Base-by-base conservation (phyloP, 2,329 filamentous ascomycete species). In the Lachnellula subtilissima region DNA sequence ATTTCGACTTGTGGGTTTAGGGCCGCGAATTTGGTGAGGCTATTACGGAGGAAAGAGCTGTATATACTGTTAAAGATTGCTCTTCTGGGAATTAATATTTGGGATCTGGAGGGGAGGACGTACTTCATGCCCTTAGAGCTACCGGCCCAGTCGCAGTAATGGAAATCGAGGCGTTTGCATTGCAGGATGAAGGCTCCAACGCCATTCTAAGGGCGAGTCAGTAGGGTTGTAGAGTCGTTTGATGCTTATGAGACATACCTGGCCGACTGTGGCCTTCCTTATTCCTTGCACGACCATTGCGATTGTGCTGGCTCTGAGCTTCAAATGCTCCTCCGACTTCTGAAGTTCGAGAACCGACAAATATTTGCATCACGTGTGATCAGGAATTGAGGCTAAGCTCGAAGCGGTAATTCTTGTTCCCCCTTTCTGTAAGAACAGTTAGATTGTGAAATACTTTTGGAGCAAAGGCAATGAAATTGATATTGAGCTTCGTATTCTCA, bases 121-220 rank as follows among this genome's bases (percentile, higher is more conserved):
- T 79, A 94, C 89, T 96, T 94, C 91, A 97, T 97, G 70, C 94
- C 94, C 69, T 78, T 85, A 39, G 93, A 97, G 73, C 90, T 96
- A 61, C 92, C 94, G 56, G 89, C 90, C 84, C 88, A 92, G 80
- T 97, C 91, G 79, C 94, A 97, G 78, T 96, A 99, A 77, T 96
- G 89, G 70, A 99, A 90, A 73, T 96, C 90, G 73, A 99, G 79
- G 71, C 87, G 89, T 80, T 91, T 96, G 85, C 94, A 99, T 78
- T 96, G 93, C 56, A 97, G 84, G 74, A 99, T 90, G 79, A 97
- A 97, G 72, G 92, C 89, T 69, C 93, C 93, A 65, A 97, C 81
- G 80, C 94, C 94, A 78, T 99, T 97, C 92, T 97, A 68, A 5
- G 53, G 54, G n/a, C 14, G 28, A n/a, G 46, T 65, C 52, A 67